Conservation (phyloP, 768 basidiomycete species). For the Tricholoma sp. region DNA sequence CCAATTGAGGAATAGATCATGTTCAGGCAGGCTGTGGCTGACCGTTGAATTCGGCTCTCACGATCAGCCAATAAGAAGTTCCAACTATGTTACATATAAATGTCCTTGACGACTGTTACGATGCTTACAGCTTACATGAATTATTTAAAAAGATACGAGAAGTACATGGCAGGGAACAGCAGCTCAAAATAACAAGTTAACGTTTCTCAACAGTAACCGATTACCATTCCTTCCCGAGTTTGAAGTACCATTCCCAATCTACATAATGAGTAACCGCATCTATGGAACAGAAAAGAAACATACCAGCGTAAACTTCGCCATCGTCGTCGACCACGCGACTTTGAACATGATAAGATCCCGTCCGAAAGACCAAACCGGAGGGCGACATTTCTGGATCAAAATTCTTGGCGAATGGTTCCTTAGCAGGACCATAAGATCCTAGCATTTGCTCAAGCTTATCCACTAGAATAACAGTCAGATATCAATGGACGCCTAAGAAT, state of each 20-base stretch:
- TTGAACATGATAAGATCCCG: conserved; percentile 70
- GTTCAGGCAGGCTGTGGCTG: background rate
- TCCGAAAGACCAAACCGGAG: conserved; percentile 80
- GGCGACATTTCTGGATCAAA: conserved; percentile 70
- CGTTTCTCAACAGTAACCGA: background rate
- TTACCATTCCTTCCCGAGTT: conserved; percentile 89
- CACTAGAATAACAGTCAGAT: conserved; percentile 38
- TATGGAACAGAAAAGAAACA: conserved; percentile 16
- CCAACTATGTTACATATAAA: too few species aligned
- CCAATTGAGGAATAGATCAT: background rate
- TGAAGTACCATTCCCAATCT: conserved; percentile 92
- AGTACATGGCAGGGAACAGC: conserved; percentile 4
- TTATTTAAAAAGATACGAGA: conserved; percentile 6
- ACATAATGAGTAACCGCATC: background rate
- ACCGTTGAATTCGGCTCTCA: background rate
- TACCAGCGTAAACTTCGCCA: conserved; percentile 72
- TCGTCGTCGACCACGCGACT: conserved; percentile 91
- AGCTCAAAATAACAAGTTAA: background rate
- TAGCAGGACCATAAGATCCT: conserved; percentile 79
- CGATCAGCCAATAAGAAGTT: too few species aligned
- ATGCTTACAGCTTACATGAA: conserved; percentile 3
- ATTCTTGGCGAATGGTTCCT: conserved; percentile 65
- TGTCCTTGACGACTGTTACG: conserved; percentile 7
- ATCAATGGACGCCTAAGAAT: background rate
- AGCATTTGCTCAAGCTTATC: conserved; percentile 94